phyloP scores from a whole-genome alignment of 1,139 yeast species.

The Pichia sp. region DNA sequence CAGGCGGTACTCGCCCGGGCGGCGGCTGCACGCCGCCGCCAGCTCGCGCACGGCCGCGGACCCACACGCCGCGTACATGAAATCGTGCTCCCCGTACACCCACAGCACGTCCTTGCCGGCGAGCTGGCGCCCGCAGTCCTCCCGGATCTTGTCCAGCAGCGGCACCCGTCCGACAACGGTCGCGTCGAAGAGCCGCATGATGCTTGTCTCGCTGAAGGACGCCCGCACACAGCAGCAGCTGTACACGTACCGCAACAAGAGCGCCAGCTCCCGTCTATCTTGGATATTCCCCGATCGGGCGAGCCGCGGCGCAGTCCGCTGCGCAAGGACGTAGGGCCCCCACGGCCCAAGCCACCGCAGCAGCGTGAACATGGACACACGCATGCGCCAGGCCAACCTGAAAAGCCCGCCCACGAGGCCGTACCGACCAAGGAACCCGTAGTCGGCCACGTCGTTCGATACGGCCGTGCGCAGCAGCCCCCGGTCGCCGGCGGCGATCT shows the following conservation, averaged over 20 bases:
- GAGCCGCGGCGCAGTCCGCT: conserved; percentile 41
- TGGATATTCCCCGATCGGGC: conserved; percentile 43
- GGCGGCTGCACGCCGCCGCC: conserved; percentile 21
- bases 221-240: conserved; percentile 40
- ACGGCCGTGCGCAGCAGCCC: conserved; percentile 20
- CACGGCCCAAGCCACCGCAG: conserved; percentile 48
- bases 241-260: conserved; percentile 39
- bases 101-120: conserved; percentile 47
- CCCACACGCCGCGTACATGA: conserved; percentile 83
- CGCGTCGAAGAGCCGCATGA: conserved; percentile 50
- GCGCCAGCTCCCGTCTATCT: conserved; percentile 41
- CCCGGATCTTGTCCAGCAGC: conserved; percentile 55
- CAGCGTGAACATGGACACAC: conserved; percentile 43
- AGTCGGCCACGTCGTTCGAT: conserved; percentile 28
- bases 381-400: conserved; percentile 40
- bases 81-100: conserved; percentile 79
- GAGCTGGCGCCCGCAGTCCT: conserved; percentile 15
- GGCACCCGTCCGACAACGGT: conserved; percentile 71
- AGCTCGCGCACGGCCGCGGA: conserved; percentile 43
- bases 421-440: conserved; percentile 41
- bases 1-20: neutral
- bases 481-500: conserved; percentile 6
- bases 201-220: conserved; percentile 50
- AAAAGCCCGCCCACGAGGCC: conserved; percentile 40
- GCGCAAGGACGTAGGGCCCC: conserved; percentile 45